Percentiles rank a stretch among this genome's conserved stretches.
Evolutionary conservation across 768 basidiomycete genomes (phyloP).

Genomic region (Serendipita vermifera): DNA sequence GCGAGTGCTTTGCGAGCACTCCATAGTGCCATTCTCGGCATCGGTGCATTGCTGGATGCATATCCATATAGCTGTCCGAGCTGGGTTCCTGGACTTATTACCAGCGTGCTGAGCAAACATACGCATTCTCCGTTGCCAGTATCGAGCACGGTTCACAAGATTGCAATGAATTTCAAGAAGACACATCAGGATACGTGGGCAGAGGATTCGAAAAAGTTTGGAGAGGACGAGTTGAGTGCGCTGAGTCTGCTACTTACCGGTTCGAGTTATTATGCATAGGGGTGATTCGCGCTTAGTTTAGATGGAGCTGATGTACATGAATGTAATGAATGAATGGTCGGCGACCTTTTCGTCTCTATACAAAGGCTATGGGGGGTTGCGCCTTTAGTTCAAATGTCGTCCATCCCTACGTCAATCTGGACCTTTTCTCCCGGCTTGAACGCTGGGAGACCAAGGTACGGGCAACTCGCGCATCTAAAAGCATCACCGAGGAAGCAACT

Average conservation of each 20-base stretch:
- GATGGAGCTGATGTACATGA: not conserved
- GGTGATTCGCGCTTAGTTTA: not conserved
- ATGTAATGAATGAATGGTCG: not conserved
- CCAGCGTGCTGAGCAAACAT: slow-evolving; percentile 65
- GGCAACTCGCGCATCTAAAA: slow-evolving; percentile 91
- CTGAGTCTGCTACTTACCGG: slow-evolving; percentile 77
- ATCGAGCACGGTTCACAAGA: slow-evolving; percentile 68
- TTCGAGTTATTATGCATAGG: slow-evolving; percentile 56
- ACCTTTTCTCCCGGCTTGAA: slow-evolving; percentile 99
- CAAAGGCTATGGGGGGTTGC: not conserved
- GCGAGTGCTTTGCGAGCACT: slow-evolving; percentile 59
- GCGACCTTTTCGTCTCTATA: not conserved
- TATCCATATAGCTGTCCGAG: slow-evolving; percentile 92
- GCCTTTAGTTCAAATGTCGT: slow-evolving; percentile 2
- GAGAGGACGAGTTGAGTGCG: slow-evolving; percentile 70
- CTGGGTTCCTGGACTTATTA: slow-evolving; percentile 81
- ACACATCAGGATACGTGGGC: slow-evolving; percentile 86
- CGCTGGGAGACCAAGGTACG: slow-evolving; percentile 94
- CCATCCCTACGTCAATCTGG: slow-evolving; percentile 25
- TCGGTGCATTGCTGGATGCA: slow-evolving; percentile 84
- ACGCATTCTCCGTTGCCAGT: slow-evolving; percentile 84
- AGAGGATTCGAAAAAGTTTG: slow-evolving; percentile 74
- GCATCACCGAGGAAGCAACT: slow-evolving; percentile 97
- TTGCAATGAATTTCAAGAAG: slow-evolving; percentile 66
- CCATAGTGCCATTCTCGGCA: slow-evolving; percentile 88